Conservation (phyloP, 2,329 filamentous ascomycete genomes). For the Xylariaceae sp. region DNA sequence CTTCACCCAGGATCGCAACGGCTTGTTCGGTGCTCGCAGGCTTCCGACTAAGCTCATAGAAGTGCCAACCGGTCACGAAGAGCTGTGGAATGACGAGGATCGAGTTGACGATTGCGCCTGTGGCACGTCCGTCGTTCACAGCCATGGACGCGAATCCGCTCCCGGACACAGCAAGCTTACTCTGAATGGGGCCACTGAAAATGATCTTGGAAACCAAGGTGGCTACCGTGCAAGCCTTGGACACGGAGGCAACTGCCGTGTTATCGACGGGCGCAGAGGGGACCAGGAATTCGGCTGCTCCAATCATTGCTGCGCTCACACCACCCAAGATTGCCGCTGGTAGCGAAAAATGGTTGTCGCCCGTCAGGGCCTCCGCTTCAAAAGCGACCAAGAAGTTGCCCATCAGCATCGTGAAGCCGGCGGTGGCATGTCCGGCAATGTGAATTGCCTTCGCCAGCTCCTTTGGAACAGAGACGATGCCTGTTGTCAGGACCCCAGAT, state of each 20-base stretch:
- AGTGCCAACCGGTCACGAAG: constrained; percentile 2
- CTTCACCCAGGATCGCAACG: not conserved
- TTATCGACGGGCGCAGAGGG: not conserved
- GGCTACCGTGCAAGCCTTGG: constrained; percentile 1
- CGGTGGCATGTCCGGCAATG: not conserved
- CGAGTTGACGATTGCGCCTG: not conserved
- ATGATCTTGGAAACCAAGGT: not conserved
- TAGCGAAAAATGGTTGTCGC: constrained; percentile 6
- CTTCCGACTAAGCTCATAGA: constrained; percentile 7
- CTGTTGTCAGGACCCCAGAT: not conserved
- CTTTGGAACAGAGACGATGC: not conserved
- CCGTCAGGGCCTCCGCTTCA: not conserved
- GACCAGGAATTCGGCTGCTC: not conserved
- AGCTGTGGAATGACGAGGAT: constrained; percentile 3
- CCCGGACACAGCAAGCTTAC: not conserved
- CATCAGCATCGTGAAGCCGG: not conserved
- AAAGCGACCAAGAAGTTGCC: not conserved
- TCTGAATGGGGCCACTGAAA: not conserved
- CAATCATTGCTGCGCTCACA: not conserved
- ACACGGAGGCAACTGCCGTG: not conserved
- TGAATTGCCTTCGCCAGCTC: not conserved
- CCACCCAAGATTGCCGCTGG: not conserved
- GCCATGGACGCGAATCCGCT: constrained; percentile 1
- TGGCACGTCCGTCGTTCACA: constrained; percentile 4
- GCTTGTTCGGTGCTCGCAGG: not conserved